A percentile compares a stretch with the other conserved stretches of the same genome.
Evolutionary conservation across 192 early-diverging fungal species (phyloP).

Genomic region (Umbelopsis isabellina): DNA sequence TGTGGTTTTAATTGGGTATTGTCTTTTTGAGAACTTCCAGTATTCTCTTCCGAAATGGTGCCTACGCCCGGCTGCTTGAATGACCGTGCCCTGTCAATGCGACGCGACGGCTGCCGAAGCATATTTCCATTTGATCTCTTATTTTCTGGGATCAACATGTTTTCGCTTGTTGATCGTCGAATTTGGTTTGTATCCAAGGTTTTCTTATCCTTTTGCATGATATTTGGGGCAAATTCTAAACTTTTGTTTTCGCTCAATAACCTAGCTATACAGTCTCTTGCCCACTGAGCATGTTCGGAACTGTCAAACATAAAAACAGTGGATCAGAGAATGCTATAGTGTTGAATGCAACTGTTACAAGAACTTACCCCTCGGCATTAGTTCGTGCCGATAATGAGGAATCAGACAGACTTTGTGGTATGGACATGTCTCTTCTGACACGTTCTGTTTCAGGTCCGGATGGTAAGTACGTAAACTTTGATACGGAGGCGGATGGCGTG

Average conservation of each 20-base stretch:
- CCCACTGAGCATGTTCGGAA: constrained; percentile 17
- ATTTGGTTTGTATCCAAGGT: neutral
- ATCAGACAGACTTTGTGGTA: no score
- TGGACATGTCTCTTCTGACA: neutral
- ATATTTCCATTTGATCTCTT: neutral
- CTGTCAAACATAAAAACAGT: neutral
- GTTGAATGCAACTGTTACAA: neutral
- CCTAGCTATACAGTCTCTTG: constrained; percentile 15
- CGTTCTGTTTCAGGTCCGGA: neutral
- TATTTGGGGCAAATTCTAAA: neutral
- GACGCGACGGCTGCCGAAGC: neutral
- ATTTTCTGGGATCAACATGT: neutral
- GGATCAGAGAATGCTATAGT: neutral
- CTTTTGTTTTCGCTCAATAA: neutral
- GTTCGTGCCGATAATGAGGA: no score
- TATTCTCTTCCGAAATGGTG: constrained; percentile 8
- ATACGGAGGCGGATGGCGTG: constrained; percentile 1
- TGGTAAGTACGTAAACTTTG: neutral
- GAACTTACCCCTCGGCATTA: no score
- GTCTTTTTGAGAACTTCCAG: neutral
- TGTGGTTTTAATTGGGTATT: neutral
- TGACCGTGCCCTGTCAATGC: neutral
- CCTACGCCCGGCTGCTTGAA: neutral
- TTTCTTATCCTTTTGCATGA: neutral
- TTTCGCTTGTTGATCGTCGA: neutral